Evolutionary conservation across 805 yeast species (phyloP), one percentile per base, ranked within the genome.

Genomic region (Cyberlindnera subsufficiens): DNA sequence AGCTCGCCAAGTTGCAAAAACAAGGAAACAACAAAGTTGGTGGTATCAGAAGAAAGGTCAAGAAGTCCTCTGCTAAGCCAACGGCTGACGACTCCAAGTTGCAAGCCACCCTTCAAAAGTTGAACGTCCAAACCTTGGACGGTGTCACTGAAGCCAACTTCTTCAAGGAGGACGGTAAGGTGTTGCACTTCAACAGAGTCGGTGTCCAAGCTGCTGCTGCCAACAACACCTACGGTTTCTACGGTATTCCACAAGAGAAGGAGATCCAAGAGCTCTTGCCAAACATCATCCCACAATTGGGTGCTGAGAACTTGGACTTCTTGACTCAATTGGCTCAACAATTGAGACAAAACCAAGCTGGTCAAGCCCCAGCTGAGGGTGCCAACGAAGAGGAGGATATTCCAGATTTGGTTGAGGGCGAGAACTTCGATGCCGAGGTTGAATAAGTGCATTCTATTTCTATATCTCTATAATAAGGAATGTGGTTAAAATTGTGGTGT

Each of bases 101-200:
- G 67, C 89, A 87, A 72, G 86, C 82, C 58, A 80, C 91, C 62
- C 75, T 91, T 71, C 83, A 81, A 68, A 89, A 90, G 74, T 76
- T 91, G 67, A 83, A 86, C 70, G 95, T 90, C 54, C 86, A 84
- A 70, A 84, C 88, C 60, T 72, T 91, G 58, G 89, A 85, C 55
- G 88, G 86, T 61, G 82, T 91, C 61, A 95, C 88, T 67, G 97
- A 91, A 76, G 98, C 96, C 63, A 91, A 90, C 80, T 86, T 91
- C 77, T 90, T 93, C 86, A 85, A 77, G 70, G 96, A 88, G 53
- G 96, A 91, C 68, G 97, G 97, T 65, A 84, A 82, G 65, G 96
- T 93, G 53, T 74, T 91, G 69, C 96, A 91, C 75, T 88, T 93
- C 79, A 81, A 86, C 77, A 84, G 93, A 69, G 96, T 93, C 55